Evolutionary conservation across 495 filamentous ascomycete genomes (phyloP), one percentile per base, ranked within the genome.

Genomic region (Hypoxylon subgilvum): DNA sequence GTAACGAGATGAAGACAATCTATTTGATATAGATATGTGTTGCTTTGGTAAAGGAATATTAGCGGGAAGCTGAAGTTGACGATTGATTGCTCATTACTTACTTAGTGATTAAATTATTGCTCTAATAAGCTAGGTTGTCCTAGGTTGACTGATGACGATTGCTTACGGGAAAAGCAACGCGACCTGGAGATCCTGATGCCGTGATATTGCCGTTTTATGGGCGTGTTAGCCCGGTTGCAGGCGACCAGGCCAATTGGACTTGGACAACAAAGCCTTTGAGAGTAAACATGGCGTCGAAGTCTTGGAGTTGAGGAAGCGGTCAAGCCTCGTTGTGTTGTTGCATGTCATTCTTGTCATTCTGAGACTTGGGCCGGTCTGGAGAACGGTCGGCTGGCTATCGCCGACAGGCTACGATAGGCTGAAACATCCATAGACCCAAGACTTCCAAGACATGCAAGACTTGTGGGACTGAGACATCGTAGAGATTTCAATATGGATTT

Each of bases 361-460:
- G 58, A 61, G 46, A 61, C 58, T 51, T 50, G 25, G 32, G 17
- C 31, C 34, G 39, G 52, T 52, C 52, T 52, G 52, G 46, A 50
- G 52, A 18, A 32, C 28, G 42, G 39, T 34, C 12, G 32, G 30
- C 18, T 52, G 23, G 16, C 10, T 34, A 17, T 40, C 36, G 31
- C 35, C 23, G 34, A 50, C 21, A 43, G 35, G 40, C 14, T 52
- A 34, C 28, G 40, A 62, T 50, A 62, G 52, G 51, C 31, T 46
- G 39, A 40, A 52, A 22, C n/a, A 34, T 57, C 38, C 25, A 19
- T 53, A 40, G 47, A 47, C n/a, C n/a, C n/a, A n/a, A n/a, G n/a
- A n/a, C n/a, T n/a, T n/a, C n/a, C n/a, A n/a, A n/a, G n/a, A n/a
- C n/a, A n/a, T n/a, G n/a, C n/a, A n/a, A n/a, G n/a, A n/a, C n/a